phyloP scores from a whole-genome alignment of 2,329 filamentous ascomycete genomes.

The Ascochyta viciae-villosae region DNA sequence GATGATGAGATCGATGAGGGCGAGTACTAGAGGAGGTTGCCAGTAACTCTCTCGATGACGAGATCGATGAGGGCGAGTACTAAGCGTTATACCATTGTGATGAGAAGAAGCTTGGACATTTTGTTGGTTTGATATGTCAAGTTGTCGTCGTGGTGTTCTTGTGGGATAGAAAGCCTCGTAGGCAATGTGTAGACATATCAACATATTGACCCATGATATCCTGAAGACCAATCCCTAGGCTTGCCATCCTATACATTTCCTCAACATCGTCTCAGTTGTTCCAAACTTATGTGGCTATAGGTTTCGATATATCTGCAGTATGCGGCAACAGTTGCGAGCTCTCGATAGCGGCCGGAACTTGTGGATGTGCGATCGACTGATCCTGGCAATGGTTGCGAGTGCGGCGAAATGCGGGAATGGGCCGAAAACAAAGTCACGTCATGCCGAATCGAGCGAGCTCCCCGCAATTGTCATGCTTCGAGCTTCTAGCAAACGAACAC shows the following conservation, averaged over 20 bases:
- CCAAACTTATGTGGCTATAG: too few species aligned
- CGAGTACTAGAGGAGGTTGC: constrained; percentile 44
- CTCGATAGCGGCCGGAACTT: background rate
- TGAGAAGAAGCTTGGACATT: constrained; percentile 19
- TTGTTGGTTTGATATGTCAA: constrained; percentile 24
- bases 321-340: constrained; percentile 5
- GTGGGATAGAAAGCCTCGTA: constrained; percentile 14
- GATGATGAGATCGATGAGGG: constrained; percentile 61
- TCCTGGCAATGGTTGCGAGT: constrained; percentile 24
- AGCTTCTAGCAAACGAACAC: constrained; percentile 9
- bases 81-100: constrained; percentile 43
- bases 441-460: constrained; percentile 32
- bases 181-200: constrained; percentile 4
- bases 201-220: background rate
- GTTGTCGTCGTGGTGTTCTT: constrained; percentile 8
- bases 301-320: background rate
- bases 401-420: constrained; percentile 8
- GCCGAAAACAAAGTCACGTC: constrained; percentile 25
- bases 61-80: constrained; percentile 40
- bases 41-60: too few species aligned
- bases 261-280: background rate
- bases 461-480: constrained; percentile 26
- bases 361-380: constrained; percentile 1
- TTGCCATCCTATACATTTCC: too few species aligned
- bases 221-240: background rate